Evolutionary conservation across 257 asterid genomes (phyloP), one percentile per base, ranked within the genome.

Genomic region (Jasminum sambac): DNA sequence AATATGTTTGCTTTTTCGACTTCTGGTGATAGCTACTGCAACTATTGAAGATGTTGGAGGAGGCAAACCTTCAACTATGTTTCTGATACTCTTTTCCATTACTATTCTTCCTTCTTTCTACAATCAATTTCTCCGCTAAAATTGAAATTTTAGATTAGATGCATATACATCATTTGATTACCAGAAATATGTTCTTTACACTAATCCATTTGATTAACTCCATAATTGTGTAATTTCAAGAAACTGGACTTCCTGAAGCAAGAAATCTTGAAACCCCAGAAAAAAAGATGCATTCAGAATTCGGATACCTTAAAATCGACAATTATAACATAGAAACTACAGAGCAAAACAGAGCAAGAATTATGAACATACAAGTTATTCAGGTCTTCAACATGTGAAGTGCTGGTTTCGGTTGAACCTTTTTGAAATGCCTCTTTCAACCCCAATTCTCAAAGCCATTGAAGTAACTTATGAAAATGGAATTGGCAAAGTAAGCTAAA

Each of bases 21-120:
- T 85, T 68, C 89, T 90, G 74, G 78, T 89, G 11, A 90, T 67
- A 64, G 96, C 97, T 64, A 93, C 73, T 5, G 85, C 90, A 48
- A 76, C 83, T 25, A 80, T 80, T 25, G 85, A 44, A 62, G 82
- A 26, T 48, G 69, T 64, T 64, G 84, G 73, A 17, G 83, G 73
- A 43, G 69, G 63, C 66, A 83, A 34, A 50, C 80, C 82, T 74
- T 84, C 82, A 48, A 70, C 55, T 69, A 58, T 69, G 17, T 41
- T 68, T 2, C 55, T 58, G 37, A 26, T 65, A 69, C 73, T 66
- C 77, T 63, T 86, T 59, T 73, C 85, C 86, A 74, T 78, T 55
- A 70, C 19, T 67, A 48, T 70, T 21, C 37, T 71, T 11, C 26
- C 37, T 74, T 26, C 59, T 37, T 30, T 63, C 16, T 66, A 37